Conservation (phyloP, 306 rosid genomes). For the Canavalia ensiformis region DNA sequence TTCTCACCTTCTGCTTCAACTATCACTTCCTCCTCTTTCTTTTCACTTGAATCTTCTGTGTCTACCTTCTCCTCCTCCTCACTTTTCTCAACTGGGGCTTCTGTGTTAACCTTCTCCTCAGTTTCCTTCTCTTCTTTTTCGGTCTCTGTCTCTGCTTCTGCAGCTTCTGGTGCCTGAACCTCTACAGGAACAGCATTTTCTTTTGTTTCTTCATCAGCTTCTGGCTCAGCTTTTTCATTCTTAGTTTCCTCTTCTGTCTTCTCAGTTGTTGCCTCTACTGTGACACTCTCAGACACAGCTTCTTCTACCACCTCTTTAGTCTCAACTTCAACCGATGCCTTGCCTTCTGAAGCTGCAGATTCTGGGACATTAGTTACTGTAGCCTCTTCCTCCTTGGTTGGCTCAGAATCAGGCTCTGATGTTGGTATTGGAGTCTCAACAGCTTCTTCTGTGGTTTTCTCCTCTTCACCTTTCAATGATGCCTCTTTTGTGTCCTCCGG, state of each 20-base stretch:
- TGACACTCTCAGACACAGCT: constrained; percentile 48
- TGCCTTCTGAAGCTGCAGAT: constrained; percentile 45
- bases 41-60: constrained; percentile 45
- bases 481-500: constrained; percentile 57
- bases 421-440: constrained; percentile 42
- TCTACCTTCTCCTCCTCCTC: constrained; percentile 49
- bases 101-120: constrained; percentile 36
- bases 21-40: constrained; percentile 54
- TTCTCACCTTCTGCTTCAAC: constrained; percentile 46
- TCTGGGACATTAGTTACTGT: constrained; percentile 7
- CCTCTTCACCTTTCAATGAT: constrained; percentile 55
- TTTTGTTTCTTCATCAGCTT: constrained; percentile 51
- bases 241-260: constrained; percentile 49
- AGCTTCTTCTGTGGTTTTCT: constrained; percentile 48
- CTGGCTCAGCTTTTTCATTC: constrained; percentile 36
- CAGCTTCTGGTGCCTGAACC: constrained; percentile 37
- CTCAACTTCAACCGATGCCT: constrained; percentile 54
- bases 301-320: constrained; percentile 50
- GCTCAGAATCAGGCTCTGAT: constrained; percentile 42
- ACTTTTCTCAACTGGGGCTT: constrained; percentile 39
- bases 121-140: constrained; percentile 52
- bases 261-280: constrained; percentile 40
- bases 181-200: constrained; percentile 48
- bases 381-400: constrained; percentile 50
- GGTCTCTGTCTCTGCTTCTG: constrained; percentile 36